Evolutionary conservation across 1,284 basidiomycete genomes (phyloP).

Genomic region (Papiliotrema laurentii): DNA sequence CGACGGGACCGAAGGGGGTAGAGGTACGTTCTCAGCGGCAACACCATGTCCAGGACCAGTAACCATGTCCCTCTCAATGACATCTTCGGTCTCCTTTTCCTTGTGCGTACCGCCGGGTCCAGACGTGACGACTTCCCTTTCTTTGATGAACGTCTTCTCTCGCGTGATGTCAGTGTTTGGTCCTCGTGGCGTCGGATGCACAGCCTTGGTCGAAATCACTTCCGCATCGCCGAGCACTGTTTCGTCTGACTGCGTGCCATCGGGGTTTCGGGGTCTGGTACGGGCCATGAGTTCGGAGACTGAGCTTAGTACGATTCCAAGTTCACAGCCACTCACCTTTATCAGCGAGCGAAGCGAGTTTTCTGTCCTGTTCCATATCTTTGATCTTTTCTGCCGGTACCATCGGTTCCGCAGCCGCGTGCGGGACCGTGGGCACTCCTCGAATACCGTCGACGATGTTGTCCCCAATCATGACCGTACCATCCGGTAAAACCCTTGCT

Average conservation of each 20-base stretch:
- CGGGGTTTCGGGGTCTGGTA: neutral
- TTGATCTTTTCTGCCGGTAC: slow-evolving; percentile 22
- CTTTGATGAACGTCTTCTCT: slow-evolving; percentile 29
- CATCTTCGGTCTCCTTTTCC: slow-evolving; percentile 22
- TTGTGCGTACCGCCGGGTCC: slow-evolving; percentile 21
- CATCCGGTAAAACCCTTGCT: slow-evolving; percentile 39
- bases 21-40: neutral
- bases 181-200: slow-evolving; percentile 3
- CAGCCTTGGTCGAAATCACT: slow-evolving; percentile 9
- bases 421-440: slow-evolving; percentile 25
- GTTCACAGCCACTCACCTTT: slow-evolving; percentile 23
- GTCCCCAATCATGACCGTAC: slow-evolving; percentile 40
- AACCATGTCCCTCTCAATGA: slow-evolving; percentile 16
- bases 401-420: slow-evolving; percentile 9
- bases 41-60: slow-evolving; percentile 8
- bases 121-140: slow-evolving; percentile 31
- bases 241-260: neutral
- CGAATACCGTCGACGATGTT: slow-evolving; percentile 40
- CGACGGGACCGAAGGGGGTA: slow-evolving; percentile 2
- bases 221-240: slow-evolving; percentile 11
- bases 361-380: slow-evolving; percentile 36
- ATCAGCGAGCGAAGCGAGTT: slow-evolving; percentile 35
- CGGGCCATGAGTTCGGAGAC: slow-evolving; percentile 32
- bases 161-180: slow-evolving; percentile 21
- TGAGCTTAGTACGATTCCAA: slow-evolving; percentile 10